A percentile compares a stretch with the other conserved stretches of the same genome.
phyloP scores from a whole-genome alignment of 148 eudicot genomes.

The Vaccinium darrowii region DNA sequence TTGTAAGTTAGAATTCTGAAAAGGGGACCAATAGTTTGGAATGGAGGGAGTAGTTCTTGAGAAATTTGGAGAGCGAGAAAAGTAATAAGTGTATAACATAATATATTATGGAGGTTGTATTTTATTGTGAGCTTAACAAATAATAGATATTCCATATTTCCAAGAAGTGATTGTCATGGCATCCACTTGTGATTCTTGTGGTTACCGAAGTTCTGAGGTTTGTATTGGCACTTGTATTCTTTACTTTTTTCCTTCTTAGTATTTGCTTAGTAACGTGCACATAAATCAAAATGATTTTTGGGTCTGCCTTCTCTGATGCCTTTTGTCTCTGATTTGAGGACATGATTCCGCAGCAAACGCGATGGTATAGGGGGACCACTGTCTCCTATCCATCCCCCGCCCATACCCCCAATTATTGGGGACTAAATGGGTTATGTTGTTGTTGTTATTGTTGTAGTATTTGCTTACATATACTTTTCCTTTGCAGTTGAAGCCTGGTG shows the following conservation, averaged over 20 bases:
- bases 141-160: slow-evolving; percentile 86
- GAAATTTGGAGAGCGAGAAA: background rate
- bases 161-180: slow-evolving; percentile 99
- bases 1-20: background rate
- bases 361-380: no score
- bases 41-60: background rate
- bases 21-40: background rate
- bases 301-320: no score
- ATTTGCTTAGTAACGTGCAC: background rate
- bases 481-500: slow-evolving; percentile 92
- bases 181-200: slow-evolving; percentile 88
- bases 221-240: slow-evolving; percentile 1
- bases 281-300: no score
- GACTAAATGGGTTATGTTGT: no score
- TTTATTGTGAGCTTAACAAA: slow-evolving; percentile 43
- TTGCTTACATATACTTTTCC: slow-evolving; percentile 16
- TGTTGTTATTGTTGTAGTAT: background rate
- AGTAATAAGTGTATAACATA: no score
- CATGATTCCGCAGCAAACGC: no score
- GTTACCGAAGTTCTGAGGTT: slow-evolving; percentile 97
- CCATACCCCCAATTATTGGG: no score
- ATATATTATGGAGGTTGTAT: no score
- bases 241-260: background rate
- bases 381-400: no score
- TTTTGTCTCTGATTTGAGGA: no score